A percentile compares a stretch with the other conserved stretches of the same genome.
Conservation (phyloP, 208 protist genomes). For the Acanthamoeba castellanii region DNA sequence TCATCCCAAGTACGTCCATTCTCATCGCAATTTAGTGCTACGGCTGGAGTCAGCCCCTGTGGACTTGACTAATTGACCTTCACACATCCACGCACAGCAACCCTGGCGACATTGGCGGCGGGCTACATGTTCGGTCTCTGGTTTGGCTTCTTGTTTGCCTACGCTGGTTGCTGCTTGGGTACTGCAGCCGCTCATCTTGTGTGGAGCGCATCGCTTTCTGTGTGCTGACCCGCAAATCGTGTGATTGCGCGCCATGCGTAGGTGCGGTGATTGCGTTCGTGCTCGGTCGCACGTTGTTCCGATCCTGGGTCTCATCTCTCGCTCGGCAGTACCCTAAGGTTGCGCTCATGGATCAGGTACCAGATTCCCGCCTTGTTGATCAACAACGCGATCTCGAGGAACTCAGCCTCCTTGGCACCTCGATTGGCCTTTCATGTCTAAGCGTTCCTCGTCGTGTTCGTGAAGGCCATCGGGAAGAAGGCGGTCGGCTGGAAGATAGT, state of each 20-base stretch:
- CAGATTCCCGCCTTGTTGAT: not conserved
- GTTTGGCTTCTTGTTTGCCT: slow-evolving; percentile 47
- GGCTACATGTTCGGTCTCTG: slow-evolving; percentile 65
- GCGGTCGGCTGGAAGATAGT: slow-evolving; percentile 61
- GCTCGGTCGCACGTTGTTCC: slow-evolving; percentile 47
- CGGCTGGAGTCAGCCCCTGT: too few relatives aligned
- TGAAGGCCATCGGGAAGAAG: slow-evolving; percentile 62
- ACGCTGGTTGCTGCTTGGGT: slow-evolving; percentile 32
- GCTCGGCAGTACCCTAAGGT: slow-evolving; percentile 45
- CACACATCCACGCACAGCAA: not conserved
- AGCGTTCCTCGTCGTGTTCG: not conserved
- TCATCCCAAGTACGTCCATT: slow-evolving; percentile 61
- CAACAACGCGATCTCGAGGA: not conserved
- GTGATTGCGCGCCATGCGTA: not conserved
- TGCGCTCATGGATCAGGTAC: slow-evolving; percentile 59
- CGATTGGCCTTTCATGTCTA: not conserved
- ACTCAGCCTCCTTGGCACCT: too few relatives aligned
- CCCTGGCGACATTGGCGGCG: slow-evolving; percentile 24
- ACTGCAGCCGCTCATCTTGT: not conserved
- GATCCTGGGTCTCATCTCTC: slow-evolving; percentile 39
- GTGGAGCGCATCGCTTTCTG: not conserved
- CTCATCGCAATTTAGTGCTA: not conserved
- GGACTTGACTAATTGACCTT: not conserved
- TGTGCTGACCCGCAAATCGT: not conserved
- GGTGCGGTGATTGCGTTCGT: slow-evolving; percentile 41